These are phyloP conservation scores for Smallanthus sonchifolius DNA, from an alignment of 129 eudicot genomes.

Conservation along the genomic window DNA sequence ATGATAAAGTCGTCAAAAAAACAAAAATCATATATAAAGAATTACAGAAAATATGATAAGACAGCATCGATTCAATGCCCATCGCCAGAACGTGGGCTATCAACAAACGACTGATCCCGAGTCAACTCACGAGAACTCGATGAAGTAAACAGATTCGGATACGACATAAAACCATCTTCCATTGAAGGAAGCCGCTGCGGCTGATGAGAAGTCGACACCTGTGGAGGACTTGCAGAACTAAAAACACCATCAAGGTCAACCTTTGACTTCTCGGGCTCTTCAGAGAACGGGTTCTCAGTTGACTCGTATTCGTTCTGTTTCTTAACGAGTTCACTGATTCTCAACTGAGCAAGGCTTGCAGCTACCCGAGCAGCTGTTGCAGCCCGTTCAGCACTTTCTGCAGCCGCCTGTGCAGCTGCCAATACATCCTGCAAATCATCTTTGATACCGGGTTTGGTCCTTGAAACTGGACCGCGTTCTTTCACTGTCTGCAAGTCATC, in stretches of 20 bases:
- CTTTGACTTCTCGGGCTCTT: neutral
- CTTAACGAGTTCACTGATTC: constrained; percentile 63
- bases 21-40: constrained; percentile 7
- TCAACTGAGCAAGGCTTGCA: constrained; percentile 70
- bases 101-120: constrained; percentile 42
- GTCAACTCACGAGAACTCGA: constrained; percentile 37
- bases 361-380: constrained; percentile 87
- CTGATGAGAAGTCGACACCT: constrained; percentile 31
- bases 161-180: constrained; percentile 77
- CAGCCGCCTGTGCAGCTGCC: constrained; percentile 84
- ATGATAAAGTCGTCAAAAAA: neutral
- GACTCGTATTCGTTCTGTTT: constrained; percentile 39
- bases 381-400: constrained; percentile 83
- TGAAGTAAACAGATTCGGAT: constrained; percentile 66
- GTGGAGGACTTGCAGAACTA: constrained; percentile 26
- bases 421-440: constrained; percentile 68
- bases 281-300: constrained; percentile 57
- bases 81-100: constrained; percentile 25
- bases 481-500: constrained; percentile 17
- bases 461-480: constrained; percentile 30
- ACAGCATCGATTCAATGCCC: constrained; percentile 21
- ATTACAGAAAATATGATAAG: neutral
- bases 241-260: constrained; percentile 21
- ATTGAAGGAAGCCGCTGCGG: constrained; percentile 71
- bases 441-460: constrained; percentile 31